Base-by-base conservation (phyloP, 768 basidiomycete genomes). In the Amanita rimosa region DNA sequence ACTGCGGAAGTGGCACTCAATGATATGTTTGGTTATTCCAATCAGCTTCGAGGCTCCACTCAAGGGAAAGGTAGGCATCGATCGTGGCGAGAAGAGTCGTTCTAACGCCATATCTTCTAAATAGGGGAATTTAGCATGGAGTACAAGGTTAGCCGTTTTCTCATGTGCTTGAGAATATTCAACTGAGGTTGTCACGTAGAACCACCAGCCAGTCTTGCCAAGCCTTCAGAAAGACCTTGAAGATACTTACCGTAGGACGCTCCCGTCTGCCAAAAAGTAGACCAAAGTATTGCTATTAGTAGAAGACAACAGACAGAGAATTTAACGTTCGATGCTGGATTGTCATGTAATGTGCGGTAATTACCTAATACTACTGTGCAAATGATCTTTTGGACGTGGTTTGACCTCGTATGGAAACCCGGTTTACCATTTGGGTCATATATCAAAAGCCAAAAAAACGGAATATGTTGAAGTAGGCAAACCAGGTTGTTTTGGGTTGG, bases 11-110 rank as follows among this genome's bases (percentile, higher is more conserved):
- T 99, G 10, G 83, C 90, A 6, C 64, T 99, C 65, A 96, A 92
- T 64, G 95, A 98, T 57, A 98, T 98, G 95, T 99, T 99, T 61
- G 89, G 91, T 14, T 97, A 97, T 63, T 94, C 93, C 33, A 90
- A 83, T 58, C 86, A 91, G 57, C 72, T 98, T 39, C 81, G 95
- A 50, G 95, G 95, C 3, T 81, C 79, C 50, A 99, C 96, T 0
- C 96, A 98, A 67, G 96, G 95, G 59, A 98, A 99, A 71, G 93
- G 79, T 64, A 49, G 24, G 40, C 6, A 19, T 14, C 10, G 33
- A 24, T 24, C n/a, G 13, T 33, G 21, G n/a, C 53, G 46, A 33
- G 27, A 42, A 19, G 26, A 6, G 5, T 26, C 40, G 44, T 14
- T 31, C 34, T 44, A 11, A 34, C 21, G 29, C 44, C 34, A 46